Base-by-base conservation (phyloP, 371 early-diverging fungal genomes). In the Saksenaea vasiformis region DNA sequence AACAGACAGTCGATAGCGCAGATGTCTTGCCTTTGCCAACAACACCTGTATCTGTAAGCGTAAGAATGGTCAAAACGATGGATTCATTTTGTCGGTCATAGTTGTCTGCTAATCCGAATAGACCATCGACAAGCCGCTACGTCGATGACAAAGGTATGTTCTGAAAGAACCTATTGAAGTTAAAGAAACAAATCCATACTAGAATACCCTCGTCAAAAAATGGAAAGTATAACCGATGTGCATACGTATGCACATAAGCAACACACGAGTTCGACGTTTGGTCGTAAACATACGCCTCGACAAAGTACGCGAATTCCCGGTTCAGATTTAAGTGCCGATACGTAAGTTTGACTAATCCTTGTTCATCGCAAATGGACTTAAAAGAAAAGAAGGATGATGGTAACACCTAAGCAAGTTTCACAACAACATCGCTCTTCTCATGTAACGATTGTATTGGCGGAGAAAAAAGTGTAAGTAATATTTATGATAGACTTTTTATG, bases 41-140 rank as follows among this genome's bases (percentile, higher is more conserved):
- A 5, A 34, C 9, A 5, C 38, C 61, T 17, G 22, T 43, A 43
- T 15, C 38, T 9, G 59, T 43, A 22, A 43, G 43, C 43, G 38
- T 24, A n/a, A 38, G 27, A 43, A 2, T 14, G 17, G 47, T 1
- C 13, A 5, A 41, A 65, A 38, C 60, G 60, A 7, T 53, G 1
- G 47, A 65, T 56, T 17, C 17, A 35, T 35, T 61, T 5, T 55
- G 56, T 35, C 27, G 15, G 14, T 15, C 55, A 13, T 47, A 70
- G 69, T 14, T 74, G 4, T 54, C 63, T 35, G 68, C 64, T 36
- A 74, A 74, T 59, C 71, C 75, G n/a, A 74, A 74, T 59, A 54
- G 67, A 47, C 75, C 75, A 14, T 19, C 34, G 35, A 38, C 56
- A 11, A 36, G 56, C 24, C 62, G 62, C 10, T 65, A 43, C 28